Percentiles rank a stretch among this genome's conserved stretches.
phyloP scores from a whole-genome alignment of 345 rosid genomes.

The Arabidopsis thaliana region DNA sequence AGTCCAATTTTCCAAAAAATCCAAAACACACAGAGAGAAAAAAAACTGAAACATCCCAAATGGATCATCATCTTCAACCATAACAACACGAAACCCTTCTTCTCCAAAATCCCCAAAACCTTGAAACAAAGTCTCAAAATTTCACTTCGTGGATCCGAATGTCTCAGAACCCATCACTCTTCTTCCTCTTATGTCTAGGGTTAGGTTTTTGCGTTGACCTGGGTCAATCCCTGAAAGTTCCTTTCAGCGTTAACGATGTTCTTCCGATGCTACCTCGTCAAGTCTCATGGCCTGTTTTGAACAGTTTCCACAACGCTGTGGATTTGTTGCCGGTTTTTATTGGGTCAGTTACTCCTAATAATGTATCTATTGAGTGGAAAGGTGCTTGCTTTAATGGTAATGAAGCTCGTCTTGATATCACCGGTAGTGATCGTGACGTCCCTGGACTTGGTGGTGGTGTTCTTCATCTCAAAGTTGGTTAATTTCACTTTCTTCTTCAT shows the following conservation, averaged over 20 bases:
- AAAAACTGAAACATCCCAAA: background rate
- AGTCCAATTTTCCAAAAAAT: constrained; percentile 35
- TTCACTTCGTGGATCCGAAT: constrained; percentile 36
- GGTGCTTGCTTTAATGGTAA: constrained; percentile 91
- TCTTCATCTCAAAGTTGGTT: constrained; percentile 71
- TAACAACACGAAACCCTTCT: constrained; percentile 16
- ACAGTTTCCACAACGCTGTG: constrained; percentile 81
- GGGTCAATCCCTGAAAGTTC: constrained; percentile 61
- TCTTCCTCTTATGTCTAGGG: constrained; percentile 48
- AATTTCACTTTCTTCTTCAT: background rate
- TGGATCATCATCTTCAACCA: constrained; percentile 46
- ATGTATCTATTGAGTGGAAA: constrained; percentile 75
- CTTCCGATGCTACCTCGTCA: constrained; percentile 87
- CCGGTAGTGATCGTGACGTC: constrained; percentile 58
- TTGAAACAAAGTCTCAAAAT: background rate
- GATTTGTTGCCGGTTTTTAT: constrained; percentile 86
- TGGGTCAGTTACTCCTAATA: constrained; percentile 71
- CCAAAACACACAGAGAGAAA: constrained; percentile 17
- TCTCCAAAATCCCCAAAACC: constrained; percentile 3
- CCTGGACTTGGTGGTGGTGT: constrained; percentile 85
- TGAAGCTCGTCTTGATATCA: constrained; percentile 76
- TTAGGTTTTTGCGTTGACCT: constrained; percentile 47
- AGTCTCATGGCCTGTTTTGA: constrained; percentile 92
- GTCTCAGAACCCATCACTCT: constrained; percentile 44
- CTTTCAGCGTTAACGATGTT: constrained; percentile 75